Percentiles rank a stretch among this genome's conserved stretches.
These are phyloP conservation scores for Neonectria sp. DNA, from an alignment of 2,329 filamentous ascomycete genomes.

Conservation along the genomic window DNA sequence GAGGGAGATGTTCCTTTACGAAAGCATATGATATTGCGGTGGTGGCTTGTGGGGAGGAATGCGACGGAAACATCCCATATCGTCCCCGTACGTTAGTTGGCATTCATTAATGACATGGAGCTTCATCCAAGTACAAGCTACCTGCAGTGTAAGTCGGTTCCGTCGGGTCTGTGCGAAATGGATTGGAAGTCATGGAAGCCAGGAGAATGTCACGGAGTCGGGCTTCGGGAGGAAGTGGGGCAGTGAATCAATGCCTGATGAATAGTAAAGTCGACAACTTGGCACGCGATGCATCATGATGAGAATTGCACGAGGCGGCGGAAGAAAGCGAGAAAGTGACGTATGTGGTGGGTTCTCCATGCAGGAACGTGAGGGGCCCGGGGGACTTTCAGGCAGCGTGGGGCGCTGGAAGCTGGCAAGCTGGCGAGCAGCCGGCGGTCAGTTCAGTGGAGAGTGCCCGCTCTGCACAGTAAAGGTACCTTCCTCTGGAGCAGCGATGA, in stretches of 20 bases:
- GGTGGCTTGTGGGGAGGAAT: constrained; percentile 1
- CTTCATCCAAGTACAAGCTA: not conserved
- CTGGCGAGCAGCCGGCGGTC: not conserved
- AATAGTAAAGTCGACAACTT: constrained; percentile 18
- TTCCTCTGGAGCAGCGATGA: not conserved
- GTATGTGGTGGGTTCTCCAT: constrained; percentile 43
- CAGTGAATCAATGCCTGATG: constrained; percentile 29
- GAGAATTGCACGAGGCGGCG: constrained; percentile 24
- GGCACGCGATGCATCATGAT: constrained; percentile 36
- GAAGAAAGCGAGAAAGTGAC: constrained; percentile 37
- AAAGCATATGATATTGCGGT: not conserved
- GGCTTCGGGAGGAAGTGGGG: constrained; percentile 14
- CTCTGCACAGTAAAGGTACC: constrained; percentile 3
- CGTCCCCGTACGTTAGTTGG: not conserved
- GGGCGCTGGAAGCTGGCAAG: constrained; percentile 1
- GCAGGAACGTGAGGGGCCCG: constrained; percentile 41
- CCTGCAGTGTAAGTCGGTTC: not conserved
- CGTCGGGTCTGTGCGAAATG: not conserved
- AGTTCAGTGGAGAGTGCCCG: not conserved
- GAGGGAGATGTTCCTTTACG: not conserved
- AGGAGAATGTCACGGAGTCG: not conserved
- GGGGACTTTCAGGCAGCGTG: constrained; percentile 2
- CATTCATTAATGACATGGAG: not conserved
- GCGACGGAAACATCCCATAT: constrained; percentile 1
- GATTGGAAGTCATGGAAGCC: constrained; percentile 6